phyloP scores from a whole-genome alignment of 768 basidiomycete genomes.

The Lentinula edodes region DNA sequence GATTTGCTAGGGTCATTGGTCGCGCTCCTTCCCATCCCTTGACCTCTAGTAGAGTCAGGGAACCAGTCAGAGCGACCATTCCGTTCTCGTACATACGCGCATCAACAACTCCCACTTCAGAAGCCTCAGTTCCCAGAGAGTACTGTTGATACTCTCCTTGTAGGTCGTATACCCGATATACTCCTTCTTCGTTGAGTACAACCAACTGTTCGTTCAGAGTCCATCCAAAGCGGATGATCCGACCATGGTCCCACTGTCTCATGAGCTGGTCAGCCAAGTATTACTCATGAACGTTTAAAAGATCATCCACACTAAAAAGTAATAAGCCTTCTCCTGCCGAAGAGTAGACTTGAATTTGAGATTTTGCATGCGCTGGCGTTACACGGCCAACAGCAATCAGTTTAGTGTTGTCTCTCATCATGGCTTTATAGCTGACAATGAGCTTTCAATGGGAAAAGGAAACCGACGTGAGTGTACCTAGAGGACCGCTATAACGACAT shows the following conservation, averaged over 20 bases:
- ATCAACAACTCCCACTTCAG: slow-evolving; percentile 78
- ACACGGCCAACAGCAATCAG: slow-evolving; percentile 64
- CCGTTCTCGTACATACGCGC: slow-evolving; percentile 85
- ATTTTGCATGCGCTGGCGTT: slow-evolving; percentile 54
- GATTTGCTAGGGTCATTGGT: slow-evolving; percentile 65
- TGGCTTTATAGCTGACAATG: slow-evolving; percentile 40
- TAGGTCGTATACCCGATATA: slow-evolving; percentile 84
- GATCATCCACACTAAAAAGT: slow-evolving; percentile 64
- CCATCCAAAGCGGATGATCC: slow-evolving; percentile 81
- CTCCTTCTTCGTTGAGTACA: slow-evolving; percentile 87
- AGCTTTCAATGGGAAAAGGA: not conserved
- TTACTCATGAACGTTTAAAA: slow-evolving; percentile 7
- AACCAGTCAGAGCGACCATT: slow-evolving; percentile 77
- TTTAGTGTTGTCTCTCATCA: slow-evolving; percentile 83
- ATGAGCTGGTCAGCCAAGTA: slow-evolving; percentile 6
- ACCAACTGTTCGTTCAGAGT: slow-evolving; percentile 76
- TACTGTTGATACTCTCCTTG: slow-evolving; percentile 83
- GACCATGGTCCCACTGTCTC: slow-evolving; percentile 83
- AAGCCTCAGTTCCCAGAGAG: slow-evolving; percentile 77
- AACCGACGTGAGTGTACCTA: slow-evolving; percentile 48
- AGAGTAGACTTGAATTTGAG: slow-evolving; percentile 86
- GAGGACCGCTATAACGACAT: slow-evolving; percentile 82
- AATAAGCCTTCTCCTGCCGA: slow-evolving; percentile 72
- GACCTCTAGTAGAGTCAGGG: slow-evolving; percentile 74
- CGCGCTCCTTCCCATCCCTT: slow-evolving; percentile 84